These are phyloP conservation scores for Pestalotiopsis fici DNA, from an alignment of 2,329 filamentous ascomycete genomes.

Conservation along the genomic window DNA sequence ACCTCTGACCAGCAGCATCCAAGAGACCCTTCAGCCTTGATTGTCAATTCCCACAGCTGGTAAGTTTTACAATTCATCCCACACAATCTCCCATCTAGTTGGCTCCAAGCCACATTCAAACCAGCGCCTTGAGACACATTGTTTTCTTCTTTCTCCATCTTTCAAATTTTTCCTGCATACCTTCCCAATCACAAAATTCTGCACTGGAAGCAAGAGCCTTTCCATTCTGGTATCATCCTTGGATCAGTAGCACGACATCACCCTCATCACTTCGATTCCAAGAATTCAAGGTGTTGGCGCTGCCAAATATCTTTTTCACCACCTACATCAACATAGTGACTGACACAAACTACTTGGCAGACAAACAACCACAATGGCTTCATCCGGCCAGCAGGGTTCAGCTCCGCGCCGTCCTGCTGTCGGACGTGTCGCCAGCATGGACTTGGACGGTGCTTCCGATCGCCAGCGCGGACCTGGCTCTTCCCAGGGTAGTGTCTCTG, in stretches of 20 bases:
- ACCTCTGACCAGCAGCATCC: not conserved
- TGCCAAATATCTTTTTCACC: not conserved
- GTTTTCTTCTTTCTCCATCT: not conserved
- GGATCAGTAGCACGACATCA: not conserved
- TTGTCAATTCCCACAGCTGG: not conserved
- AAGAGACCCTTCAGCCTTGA: not conserved
- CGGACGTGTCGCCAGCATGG: conserved; percentile 15
- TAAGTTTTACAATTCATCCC: not conserved
- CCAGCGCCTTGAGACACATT: not conserved
- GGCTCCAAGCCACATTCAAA: not conserved
- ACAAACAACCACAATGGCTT: conserved; percentile 6
- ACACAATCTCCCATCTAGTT: not conserved
- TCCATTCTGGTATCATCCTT: not conserved
- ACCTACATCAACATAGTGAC: not conserved
- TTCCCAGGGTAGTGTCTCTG: not conserved
- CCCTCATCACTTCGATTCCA: not conserved
- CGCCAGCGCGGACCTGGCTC: conserved; percentile 7
- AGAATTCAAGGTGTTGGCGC: not conserved
- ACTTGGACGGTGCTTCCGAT: conserved; percentile 21
- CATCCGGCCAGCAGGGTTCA: not conserved
- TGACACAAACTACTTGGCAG: not conserved
- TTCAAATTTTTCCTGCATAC: not conserved
- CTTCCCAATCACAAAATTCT: not conserved
- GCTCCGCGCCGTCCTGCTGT: conserved; percentile 9
- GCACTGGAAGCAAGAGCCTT: not conserved